Percentiles rank a stretch among this genome's conserved stretches.
Conservation (phyloP, 2,329 filamentous ascomycete species). For the Colletotrichum noveboracense region DNA sequence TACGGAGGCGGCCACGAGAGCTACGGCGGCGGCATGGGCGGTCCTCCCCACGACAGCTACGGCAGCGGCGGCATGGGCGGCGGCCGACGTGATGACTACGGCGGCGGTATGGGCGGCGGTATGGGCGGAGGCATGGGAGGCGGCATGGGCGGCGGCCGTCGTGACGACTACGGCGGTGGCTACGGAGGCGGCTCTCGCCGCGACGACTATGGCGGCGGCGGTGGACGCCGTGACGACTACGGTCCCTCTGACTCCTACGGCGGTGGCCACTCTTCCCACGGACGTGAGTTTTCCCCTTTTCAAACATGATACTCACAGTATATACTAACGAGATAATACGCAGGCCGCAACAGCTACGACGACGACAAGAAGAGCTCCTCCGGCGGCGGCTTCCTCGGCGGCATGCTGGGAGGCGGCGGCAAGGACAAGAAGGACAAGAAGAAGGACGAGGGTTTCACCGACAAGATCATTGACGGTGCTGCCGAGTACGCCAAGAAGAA, state of each 20-base stretch:
- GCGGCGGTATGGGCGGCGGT: neutral
- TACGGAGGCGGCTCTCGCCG: neutral
- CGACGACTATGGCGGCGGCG: neutral
- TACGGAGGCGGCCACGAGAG: neutral
- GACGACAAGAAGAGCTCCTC: neutral
- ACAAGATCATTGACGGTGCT: conserved; percentile 17
- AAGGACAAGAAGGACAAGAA: conserved; percentile 10
- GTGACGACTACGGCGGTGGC: neutral
- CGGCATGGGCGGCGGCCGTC: neutral
- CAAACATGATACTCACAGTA: rapidly evolving
- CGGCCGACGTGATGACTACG: neutral
- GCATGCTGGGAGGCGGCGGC: conserved; percentile 8
- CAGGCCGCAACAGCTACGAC: neutral
- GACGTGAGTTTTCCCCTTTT: neutral
- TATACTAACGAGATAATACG: neutral
- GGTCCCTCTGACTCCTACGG: neutral
- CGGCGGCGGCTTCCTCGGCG: conserved; percentile 2
- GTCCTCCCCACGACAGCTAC: neutral
- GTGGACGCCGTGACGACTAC: neutral
- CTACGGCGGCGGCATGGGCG: neutral
- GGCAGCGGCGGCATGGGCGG: neutral
- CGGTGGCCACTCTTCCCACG: neutral
- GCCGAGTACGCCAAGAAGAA: conserved; percentile 20
- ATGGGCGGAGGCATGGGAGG: neutral
- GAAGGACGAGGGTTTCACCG: conserved; percentile 5